phyloP scores from a whole-genome alignment of 2,329 filamentous ascomycete species.

The Trichophaea hybrida region DNA sequence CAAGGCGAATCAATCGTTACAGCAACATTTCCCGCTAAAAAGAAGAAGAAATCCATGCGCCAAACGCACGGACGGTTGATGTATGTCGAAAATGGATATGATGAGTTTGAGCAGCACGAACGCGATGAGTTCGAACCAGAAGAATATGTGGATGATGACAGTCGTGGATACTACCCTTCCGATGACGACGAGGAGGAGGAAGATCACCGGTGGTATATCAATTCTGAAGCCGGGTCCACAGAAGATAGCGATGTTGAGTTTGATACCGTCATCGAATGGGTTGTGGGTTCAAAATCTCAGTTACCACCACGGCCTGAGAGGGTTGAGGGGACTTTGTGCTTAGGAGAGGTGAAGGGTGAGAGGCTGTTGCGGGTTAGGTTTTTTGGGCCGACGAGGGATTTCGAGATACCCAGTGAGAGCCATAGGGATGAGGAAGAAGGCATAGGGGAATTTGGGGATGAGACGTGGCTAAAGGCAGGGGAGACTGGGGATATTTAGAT shows the following conservation, averaged over 20 bases:
- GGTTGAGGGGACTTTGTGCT: neutral
- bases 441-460: neutral
- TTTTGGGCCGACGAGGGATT: neutral
- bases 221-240: neutral
- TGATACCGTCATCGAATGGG: conserved; percentile 1
- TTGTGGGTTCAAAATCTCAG: neutral
- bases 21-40: neutral
- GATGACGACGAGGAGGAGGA: neutral
- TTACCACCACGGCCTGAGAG: neutral
- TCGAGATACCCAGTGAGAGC: neutral
- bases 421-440: neutral
- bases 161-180: neutral
- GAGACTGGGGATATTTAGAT: neutral
- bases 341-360: neutral
- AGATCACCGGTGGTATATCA: neutral
- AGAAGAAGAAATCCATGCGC: neutral
- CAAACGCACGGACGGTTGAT: neutral
- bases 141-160: neutral
- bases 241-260: neutral
- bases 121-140: neutral
- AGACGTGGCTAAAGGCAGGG: neutral
- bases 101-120: neutral
- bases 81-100: neutral
- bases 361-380: neutral
- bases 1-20: neutral